Evolutionary conservation across 805 yeast genomes (phyloP), one percentile per base, ranked within the genome.

Genomic region (Metschnikowia aberdeeniae): DNA sequence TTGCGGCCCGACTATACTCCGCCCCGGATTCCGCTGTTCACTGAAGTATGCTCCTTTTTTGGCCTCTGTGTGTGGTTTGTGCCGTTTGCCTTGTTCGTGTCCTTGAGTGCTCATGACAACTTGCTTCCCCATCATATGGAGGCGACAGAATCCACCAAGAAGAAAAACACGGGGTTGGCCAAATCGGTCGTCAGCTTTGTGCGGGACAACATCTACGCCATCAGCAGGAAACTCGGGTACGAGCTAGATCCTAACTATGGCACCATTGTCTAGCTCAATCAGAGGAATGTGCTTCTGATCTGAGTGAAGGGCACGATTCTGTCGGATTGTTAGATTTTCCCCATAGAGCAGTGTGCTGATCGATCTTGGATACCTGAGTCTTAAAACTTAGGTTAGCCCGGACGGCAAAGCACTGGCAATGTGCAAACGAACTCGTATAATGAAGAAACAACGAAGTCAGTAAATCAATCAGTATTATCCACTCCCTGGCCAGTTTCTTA

Each of bases 31-130:
- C 95, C 96, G 1, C 74, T 85, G 10, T 92, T 92, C 59, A 73
- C 89, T 1, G 96, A 93, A 61, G 87, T 93, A 4, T 87, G 97
- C n/a, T 85, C 97, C 3, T 93, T 93, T 63, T 90, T 93, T 61
- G 99, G 97, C 1, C 67, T 93, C 34, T 83, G 93, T 56, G 82
- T 93, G 14, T 93, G 99, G 99, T 75, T 92, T 47, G 78, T 93
- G 26, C 99, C 99, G 29, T 89, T 93, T 63, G 83, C 96, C 4
- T 72, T 93, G 46, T 92, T 93, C 64, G 92, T 93, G 13, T 84
- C 96, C 27, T 72, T 93, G 47, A 86, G 95, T 60, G 97, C 97
- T 1, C 86, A 88, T 51, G 99, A 93, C 59, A 85, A 87, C 58
- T 81, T 86, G 14, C 73, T 93, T 36, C 99, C 99, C 7, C 73